phyloP scores from a whole-genome alignment of 2,329 filamentous ascomycete species.

The Lithohypha guttulata region DNA sequence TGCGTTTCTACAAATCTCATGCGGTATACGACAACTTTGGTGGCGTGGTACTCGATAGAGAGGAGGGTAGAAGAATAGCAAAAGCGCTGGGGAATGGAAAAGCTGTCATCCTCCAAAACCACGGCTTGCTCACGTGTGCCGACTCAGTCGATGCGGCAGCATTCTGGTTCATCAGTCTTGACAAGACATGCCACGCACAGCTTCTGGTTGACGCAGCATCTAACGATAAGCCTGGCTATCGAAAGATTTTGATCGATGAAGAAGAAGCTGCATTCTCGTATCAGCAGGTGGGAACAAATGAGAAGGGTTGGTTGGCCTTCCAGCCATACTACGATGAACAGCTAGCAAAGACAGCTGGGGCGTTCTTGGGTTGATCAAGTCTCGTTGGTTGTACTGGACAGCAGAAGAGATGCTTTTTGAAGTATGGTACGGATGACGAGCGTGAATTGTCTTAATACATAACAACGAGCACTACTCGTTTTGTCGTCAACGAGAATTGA shows the following conservation, averaged over 20 bases:
- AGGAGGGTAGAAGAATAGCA: slow-evolving; percentile 43
- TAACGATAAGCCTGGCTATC: slow-evolving; percentile 41
- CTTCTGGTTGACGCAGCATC: slow-evolving; percentile 33
- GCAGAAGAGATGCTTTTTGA: neutral
- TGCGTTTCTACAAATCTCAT: slow-evolving; percentile 30
- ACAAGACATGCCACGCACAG: slow-evolving; percentile 32
- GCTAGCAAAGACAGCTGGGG: slow-evolving; percentile 40
- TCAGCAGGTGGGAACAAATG: slow-evolving; percentile 26
- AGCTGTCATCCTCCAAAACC: slow-evolving; percentile 24
- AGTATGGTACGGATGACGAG: too few relatives aligned
- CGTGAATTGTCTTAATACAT: too few relatives aligned
- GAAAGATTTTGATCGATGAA: slow-evolving; percentile 22
- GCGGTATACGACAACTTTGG: slow-evolving; percentile 38
- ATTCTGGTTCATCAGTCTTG: slow-evolving; percentile 45
- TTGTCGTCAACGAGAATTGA: too few relatives aligned
- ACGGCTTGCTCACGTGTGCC: slow-evolving; percentile 39
- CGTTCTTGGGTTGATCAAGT: slow-evolving; percentile 31
- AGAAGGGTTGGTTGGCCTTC: slow-evolving; percentile 45
- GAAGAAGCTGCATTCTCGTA: slow-evolving; percentile 22
- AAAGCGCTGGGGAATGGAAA: slow-evolving; percentile 20
- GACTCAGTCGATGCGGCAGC: slow-evolving; percentile 39
- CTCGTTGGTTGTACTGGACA: neutral
- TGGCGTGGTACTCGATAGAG: slow-evolving; percentile 43
- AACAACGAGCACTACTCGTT: too few relatives aligned
- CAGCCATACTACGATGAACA: slow-evolving; percentile 46